Evolutionary conservation across 1,284 basidiomycete species (phyloP).

Genomic region (Wallemia mellicola): DNA sequence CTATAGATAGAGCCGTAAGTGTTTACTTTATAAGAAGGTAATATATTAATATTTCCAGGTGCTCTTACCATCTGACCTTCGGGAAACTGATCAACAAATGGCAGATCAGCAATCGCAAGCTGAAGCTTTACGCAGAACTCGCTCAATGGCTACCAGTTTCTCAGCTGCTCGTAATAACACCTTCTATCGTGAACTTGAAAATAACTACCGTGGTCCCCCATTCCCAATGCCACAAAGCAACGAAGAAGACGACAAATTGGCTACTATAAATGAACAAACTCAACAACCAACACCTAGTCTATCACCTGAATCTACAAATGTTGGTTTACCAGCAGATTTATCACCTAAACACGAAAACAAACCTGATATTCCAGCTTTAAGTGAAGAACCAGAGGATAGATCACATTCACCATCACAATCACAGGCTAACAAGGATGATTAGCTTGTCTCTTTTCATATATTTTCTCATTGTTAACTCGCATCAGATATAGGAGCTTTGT

Average conservation of each 20-base stretch:
- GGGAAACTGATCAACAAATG: neutral
- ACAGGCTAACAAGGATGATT: neutral
- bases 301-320: neutral
- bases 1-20: constrained; percentile 43
- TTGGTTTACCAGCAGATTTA: neutral
- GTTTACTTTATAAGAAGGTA: neutral
- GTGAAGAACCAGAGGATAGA: neutral
- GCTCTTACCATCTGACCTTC: neutral
- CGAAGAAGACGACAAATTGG: neutral
- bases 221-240: neutral
- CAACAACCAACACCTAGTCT: neutral
- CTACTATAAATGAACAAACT: neutral
- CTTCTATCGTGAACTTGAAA: neutral
- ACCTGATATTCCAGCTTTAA: neutral
- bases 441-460: neutral
- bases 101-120: neutral
- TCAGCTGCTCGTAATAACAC: neutral
- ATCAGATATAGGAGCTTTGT: neutral
- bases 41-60: neutral
- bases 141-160: neutral
- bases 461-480: neutral
- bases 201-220: neutral
- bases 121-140: neutral
- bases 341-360: neutral
- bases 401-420: neutral